phyloP scores from a whole-genome alignment of 2,329 filamentous ascomycete genomes.

The Metarhizium brunneum region DNA sequence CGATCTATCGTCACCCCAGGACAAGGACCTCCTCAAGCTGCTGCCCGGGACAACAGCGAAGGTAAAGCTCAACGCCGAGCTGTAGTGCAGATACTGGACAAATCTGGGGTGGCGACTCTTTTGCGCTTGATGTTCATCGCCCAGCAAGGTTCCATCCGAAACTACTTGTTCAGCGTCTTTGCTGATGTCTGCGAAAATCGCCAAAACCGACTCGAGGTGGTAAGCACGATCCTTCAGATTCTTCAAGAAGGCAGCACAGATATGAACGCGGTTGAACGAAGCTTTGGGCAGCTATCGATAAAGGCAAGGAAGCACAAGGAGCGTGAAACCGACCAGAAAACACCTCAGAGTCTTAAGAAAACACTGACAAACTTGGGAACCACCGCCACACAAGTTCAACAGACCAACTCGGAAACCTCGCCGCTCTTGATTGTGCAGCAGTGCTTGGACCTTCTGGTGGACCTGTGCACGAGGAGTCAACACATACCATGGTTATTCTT shows the following conservation, averaged over 20 bases:
- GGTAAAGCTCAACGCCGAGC: conserved; percentile 67
- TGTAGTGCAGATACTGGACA: conserved; percentile 94
- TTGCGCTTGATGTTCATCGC: conserved; percentile 97
- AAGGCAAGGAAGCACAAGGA: conserved; percentile 76
- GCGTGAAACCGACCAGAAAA: conserved; percentile 54
- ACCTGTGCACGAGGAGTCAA: conserved; percentile 73
- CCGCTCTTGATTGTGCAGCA: conserved; percentile 94
- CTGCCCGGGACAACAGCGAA: conserved; percentile 31
- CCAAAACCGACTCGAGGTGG: conserved; percentile 89
- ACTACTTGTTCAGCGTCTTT: conserved; percentile 77
- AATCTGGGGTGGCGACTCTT: conserved; percentile 88
- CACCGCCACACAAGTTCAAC: conserved; percentile 24
- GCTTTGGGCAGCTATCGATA: conserved; percentile 85
- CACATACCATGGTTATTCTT: conserved; percentile 89
- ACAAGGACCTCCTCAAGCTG: conserved; percentile 11
- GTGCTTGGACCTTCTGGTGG: conserved; percentile 76
- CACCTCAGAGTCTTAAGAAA: conserved; percentile 71
- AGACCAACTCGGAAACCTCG: conserved; percentile 76
- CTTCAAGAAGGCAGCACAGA: conserved; percentile 93
- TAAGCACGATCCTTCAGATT: conserved; percentile 86
- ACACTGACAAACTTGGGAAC: conserved; percentile 51
- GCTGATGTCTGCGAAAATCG: conserved; percentile 90
- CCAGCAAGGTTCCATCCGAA: conserved; percentile 77
- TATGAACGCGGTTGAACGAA: conserved; percentile 86
- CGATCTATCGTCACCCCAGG: conserved; percentile 19